These are phyloP conservation scores for Trichoderma koningiopsis DNA, from an alignment of 2,329 filamentous ascomycete genomes.

Conservation along the genomic window DNA sequence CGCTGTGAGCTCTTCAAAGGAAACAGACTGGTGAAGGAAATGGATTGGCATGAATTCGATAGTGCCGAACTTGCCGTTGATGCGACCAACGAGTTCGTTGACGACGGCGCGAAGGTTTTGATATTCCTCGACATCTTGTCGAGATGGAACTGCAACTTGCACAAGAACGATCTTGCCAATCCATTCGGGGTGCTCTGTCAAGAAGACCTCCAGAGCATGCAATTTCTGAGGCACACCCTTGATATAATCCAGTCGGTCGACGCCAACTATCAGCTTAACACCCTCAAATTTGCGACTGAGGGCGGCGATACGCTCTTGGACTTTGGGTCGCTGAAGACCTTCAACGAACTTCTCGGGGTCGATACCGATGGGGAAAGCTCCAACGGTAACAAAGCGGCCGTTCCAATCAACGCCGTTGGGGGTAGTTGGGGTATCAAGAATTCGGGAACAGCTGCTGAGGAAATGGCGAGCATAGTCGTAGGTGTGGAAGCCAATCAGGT, in stretches of 20 bases:
- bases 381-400: slow-evolving; percentile 84
- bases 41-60: slow-evolving; percentile 99
- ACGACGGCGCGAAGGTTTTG: slow-evolving; percentile 94
- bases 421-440: slow-evolving; percentile 77
- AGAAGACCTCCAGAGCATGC: slow-evolving; percentile 92
- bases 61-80: slow-evolving; percentile 96
- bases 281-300: slow-evolving; percentile 91
- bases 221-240: slow-evolving; percentile 98
- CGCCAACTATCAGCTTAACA: slow-evolving; percentile 94
- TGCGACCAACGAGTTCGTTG: slow-evolving; percentile 93
- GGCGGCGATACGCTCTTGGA: slow-evolving; percentile 82
- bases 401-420: slow-evolving; percentile 93
- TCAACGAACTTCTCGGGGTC: slow-evolving; percentile 96
- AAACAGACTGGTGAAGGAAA: slow-evolving; percentile 95
- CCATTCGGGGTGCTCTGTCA: slow-evolving; percentile 97
- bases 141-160: slow-evolving; percentile 91
- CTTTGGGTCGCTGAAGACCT: slow-evolving; percentile 79
- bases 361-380: slow-evolving; percentile 96
- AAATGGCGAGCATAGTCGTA: slow-evolving; percentile 99
- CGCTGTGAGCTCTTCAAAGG: slow-evolving; percentile 91
- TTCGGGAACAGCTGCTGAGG: slow-evolving; percentile 92
- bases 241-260: slow-evolving; percentile 97
- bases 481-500: slow-evolving; percentile 96
- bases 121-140: slow-evolving; percentile 96
- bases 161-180: slow-evolving; percentile 96